phyloP scores from a whole-genome alignment of 345 rosid genomes.

The Eucalyptus shirleyi region DNA sequence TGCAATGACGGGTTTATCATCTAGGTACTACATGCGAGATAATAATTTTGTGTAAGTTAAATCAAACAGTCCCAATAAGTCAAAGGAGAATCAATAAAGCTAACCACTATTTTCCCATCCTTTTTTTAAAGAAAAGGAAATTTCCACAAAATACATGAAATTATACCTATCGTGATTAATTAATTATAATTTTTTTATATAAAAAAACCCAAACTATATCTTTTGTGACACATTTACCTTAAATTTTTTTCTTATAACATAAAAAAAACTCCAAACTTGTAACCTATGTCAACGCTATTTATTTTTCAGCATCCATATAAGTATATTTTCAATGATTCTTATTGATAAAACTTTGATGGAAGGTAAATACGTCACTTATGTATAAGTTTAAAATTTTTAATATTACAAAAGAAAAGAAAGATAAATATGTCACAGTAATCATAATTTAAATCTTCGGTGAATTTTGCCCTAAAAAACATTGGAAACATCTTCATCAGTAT shows the following conservation, averaged over 20 bases:
- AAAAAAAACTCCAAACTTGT: not conserved
- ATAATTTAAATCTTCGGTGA: too few species aligned
- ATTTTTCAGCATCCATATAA: not conserved
- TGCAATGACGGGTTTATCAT: not conserved
- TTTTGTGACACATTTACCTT: too few species aligned
- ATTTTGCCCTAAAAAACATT: too few species aligned
- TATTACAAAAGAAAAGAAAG: too few species aligned
- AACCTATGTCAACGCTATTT: not conserved
- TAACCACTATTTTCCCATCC: not conserved
- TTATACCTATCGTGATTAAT: not conserved
- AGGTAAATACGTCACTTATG: too few species aligned
- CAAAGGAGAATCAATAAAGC: not conserved
- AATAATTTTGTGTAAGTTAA: not conserved
- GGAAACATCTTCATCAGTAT: not conserved
- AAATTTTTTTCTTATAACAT: not conserved
- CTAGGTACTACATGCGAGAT: not conserved
- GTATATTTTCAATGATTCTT: too few species aligned
- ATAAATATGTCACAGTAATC: too few species aligned
- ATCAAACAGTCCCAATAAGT: not conserved
- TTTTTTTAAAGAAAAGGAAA: not conserved
- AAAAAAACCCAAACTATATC: too few species aligned
- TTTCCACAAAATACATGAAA: not conserved
- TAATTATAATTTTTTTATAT: too few species aligned
- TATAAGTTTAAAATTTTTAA: too few species aligned
- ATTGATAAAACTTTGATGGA: too few species aligned